A percentile compares a stretch with the other conserved stretches of the same genome.
These are phyloP conservation scores for Fusarium newnesense DNA, from an alignment of 2,329 filamentous ascomycete species.

Conservation along the genomic window DNA sequence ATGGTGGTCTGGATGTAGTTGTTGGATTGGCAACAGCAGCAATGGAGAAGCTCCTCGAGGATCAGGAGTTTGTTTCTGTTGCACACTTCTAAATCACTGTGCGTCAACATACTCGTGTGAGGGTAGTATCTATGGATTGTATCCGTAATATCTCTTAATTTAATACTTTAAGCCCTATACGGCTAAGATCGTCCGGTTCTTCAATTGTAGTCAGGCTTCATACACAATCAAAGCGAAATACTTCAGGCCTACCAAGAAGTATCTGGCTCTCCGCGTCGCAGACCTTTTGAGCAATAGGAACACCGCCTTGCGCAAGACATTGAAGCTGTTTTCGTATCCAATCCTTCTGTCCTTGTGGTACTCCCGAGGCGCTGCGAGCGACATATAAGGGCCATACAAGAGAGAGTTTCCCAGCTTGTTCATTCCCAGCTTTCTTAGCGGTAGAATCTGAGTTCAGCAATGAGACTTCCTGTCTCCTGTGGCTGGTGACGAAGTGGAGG, in stretches of 20 bases:
- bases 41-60: neutral
- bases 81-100: neutral
- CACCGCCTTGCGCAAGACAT: neutral
- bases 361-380: neutral
- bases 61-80: neutral
- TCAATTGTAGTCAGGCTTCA: neutral
- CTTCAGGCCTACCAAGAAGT: neutral
- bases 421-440: neutral
- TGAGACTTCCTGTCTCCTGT: fast-evolving
- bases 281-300: neutral
- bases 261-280: neutral
- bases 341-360: neutral
- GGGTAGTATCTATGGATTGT: too few relatives aligned
- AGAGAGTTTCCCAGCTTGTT: neutral
- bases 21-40: neutral
- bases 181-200: fast-evolving
- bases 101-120: neutral
- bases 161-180: neutral
- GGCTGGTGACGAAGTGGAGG: neutral
- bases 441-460: neutral
- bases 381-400: neutral
- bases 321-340: neutral
- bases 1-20: neutral
- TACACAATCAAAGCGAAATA: neutral
- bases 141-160: too few relatives aligned